These are phyloP conservation scores for Medicago ruthenica DNA, from an alignment of 306 rosid genomes.

Conservation along the genomic window DNA sequence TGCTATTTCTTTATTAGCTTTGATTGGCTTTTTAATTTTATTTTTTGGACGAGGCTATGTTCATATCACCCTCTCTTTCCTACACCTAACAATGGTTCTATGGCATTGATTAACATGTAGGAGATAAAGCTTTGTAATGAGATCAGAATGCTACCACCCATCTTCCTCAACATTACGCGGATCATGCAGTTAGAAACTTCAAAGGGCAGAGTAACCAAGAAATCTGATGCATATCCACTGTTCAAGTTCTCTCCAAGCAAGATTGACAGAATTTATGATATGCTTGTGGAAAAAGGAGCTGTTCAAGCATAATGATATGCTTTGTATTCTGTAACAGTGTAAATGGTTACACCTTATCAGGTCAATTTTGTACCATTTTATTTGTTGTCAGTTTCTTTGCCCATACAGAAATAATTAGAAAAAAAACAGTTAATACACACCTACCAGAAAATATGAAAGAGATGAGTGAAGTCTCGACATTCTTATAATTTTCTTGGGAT, in stretches of 20 bases:
- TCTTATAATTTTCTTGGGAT: no score
- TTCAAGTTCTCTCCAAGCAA: conserved; percentile 76
- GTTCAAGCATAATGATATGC: conserved; percentile 39
- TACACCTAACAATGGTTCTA: background rate
- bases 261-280: conserved; percentile 78
- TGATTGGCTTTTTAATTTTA: background rate
- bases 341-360: background rate
- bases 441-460: background rate
- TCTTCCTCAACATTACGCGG: conserved; percentile 69
- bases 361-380: conserved; percentile 16
- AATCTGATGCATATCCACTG: conserved; percentile 67
- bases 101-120: conserved; percentile 51
- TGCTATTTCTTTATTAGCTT: background rate
- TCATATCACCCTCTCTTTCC: background rate
- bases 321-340: conserved; percentile 11
- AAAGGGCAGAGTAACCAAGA: conserved; percentile 64
- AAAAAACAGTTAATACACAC: background rate
- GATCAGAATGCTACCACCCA: conserved; percentile 73
- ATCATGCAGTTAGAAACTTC: conserved; percentile 60
- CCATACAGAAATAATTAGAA: background rate
- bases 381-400: background rate
- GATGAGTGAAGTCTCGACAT: background rate
- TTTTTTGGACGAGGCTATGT: background rate
- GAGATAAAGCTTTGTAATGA: conserved; percentile 75
- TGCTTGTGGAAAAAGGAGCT: conserved; percentile 68